Percentiles rank a stretch among this genome's conserved stretches.
Evolutionary conservation across 2,329 filamentous ascomycete species (phyloP).

Genomic region (Zalaria sp.): DNA sequence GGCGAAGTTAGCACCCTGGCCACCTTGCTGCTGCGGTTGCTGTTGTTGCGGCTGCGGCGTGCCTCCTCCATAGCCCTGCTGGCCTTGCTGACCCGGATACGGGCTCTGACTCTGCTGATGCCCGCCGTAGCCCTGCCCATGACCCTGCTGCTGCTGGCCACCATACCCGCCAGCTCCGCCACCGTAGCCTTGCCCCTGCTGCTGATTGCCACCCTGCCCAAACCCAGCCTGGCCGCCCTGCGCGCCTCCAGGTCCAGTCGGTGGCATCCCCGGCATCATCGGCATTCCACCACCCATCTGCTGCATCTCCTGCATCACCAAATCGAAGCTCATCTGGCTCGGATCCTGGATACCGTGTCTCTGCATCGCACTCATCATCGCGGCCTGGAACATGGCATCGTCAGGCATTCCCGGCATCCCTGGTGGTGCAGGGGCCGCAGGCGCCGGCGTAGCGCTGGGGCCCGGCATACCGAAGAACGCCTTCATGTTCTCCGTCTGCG

Average conservation of each 20-base stretch:
- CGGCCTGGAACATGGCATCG: conserved; percentile 10
- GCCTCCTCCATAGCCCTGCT: conserved; percentile 5
- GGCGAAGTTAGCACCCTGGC: conserved; percentile 3
- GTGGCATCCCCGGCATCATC: conserved; percentile 17
- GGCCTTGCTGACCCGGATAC: conserved; percentile 7
- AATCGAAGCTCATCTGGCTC: conserved; percentile 19
- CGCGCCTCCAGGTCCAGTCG: conserved; percentile 1
- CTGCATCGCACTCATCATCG: conserved; percentile 9
- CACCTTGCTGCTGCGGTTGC: conserved; percentile 14
- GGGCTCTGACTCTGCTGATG: conserved; percentile 5
- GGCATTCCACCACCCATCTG: conserved; percentile 27
- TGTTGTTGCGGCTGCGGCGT: conserved; percentile 11
- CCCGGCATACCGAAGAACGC: conserved; percentile 37
- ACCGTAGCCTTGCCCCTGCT: conserved; percentile 10
- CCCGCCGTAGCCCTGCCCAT: conserved; percentile 7
- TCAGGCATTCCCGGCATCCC: conserved; percentile 11
- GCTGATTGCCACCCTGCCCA: conserved; percentile 4
- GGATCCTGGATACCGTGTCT: conserved; percentile 15
- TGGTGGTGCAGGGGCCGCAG: conserved; percentile 1
- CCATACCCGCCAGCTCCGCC: conserved; percentile 7
- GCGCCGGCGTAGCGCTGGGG: conserved; percentile 12
- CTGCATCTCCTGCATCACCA: conserved; percentile 18
- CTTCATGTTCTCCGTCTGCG: conserved; percentile 56
- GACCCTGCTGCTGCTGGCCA: conserved; percentile 7
- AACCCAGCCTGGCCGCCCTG: conserved; percentile 1